Evolutionary conservation across 352 stramenopile species (phyloP).

Genomic region (Pythium scleroteichum): DNA sequence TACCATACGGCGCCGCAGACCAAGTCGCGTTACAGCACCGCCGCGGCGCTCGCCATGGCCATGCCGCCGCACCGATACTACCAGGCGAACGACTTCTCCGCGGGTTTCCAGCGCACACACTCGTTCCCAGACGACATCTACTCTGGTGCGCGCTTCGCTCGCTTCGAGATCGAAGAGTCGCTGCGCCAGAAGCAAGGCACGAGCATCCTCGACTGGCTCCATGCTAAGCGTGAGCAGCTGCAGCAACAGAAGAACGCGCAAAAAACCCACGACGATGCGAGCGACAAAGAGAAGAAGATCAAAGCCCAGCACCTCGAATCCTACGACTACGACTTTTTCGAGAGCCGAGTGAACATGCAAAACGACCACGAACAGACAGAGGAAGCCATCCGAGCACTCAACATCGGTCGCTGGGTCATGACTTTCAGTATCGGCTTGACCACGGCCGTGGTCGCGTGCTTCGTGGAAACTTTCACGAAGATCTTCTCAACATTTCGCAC

Average conservation of each 20-base stretch:
- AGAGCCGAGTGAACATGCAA: conserved; percentile 84
- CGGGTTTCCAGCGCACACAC: conserved; percentile 66
- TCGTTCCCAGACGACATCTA: conserved; percentile 81
- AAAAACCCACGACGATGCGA: conserved; percentile 38
- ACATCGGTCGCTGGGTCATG: conserved; percentile 93
- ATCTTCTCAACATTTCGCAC: conserved; percentile 89
- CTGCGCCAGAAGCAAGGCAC: conserved; percentile 63
- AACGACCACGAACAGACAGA: conserved; percentile 85
- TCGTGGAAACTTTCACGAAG: conserved; percentile 92
- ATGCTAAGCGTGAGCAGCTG: conserved; percentile 38
- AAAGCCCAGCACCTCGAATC: conserved; percentile 88
- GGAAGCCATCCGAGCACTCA: conserved; percentile 71
- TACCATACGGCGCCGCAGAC: neutral
- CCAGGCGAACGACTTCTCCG: conserved; percentile 25
- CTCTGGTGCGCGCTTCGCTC: conserved; percentile 65
- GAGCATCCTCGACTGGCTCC: conserved; percentile 70
- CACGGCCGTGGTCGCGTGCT: conserved; percentile 92
- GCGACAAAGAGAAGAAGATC: conserved; percentile 68
- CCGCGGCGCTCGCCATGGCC: conserved; percentile 1
- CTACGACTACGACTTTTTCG: conserved; percentile 89
- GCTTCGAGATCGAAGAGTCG: conserved; percentile 79
- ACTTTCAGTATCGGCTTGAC: conserved; percentile 94
- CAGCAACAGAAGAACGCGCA: conserved; percentile 18
- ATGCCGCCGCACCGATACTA: conserved; percentile 25
- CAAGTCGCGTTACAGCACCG: conserved; percentile 2